Percentiles rank a stretch among this genome's conserved stretches.
Conservation (phyloP, 2,329 filamentous ascomycete genomes). For the Curvularia verruculosa region DNA sequence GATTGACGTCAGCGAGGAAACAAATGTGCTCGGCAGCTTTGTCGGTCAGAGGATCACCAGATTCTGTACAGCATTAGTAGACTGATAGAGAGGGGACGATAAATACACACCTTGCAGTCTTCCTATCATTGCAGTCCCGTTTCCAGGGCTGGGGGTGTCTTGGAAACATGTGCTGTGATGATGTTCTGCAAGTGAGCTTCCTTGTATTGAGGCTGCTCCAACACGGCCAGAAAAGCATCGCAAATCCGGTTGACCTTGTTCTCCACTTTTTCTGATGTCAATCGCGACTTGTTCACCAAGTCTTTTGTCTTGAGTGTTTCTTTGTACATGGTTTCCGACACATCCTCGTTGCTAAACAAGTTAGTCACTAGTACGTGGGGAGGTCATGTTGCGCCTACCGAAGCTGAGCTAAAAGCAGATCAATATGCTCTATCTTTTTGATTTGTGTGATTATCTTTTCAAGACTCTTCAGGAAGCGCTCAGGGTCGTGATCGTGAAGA, state of each 20-base stretch:
- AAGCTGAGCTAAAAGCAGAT: slow-evolving; percentile 87
- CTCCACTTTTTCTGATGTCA: slow-evolving; percentile 28
- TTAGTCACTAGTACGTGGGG: slow-evolving; percentile 13
- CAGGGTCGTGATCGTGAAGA: slow-evolving; percentile 87
- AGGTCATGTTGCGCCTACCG: slow-evolving; percentile 59
- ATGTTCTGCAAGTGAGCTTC: slow-evolving; percentile 81
- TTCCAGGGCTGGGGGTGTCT: slow-evolving; percentile 85
- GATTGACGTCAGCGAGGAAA: slow-evolving; percentile 93
- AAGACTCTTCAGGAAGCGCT: slow-evolving; percentile 80
- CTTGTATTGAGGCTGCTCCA: slow-evolving; percentile 61
- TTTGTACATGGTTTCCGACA: slow-evolving; percentile 90
- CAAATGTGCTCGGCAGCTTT: slow-evolving; percentile 95
- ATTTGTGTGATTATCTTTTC: slow-evolving; percentile 82
- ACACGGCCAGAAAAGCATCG: slow-evolving; percentile 75
- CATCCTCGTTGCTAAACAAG: slow-evolving; percentile 74
- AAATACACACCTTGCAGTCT: slow-evolving; percentile 61
- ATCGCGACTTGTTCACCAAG: slow-evolving; percentile 22
- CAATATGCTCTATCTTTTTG: slow-evolving; percentile 79
- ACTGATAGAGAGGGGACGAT: too few relatives aligned
- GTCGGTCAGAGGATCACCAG: slow-evolving; percentile 69
- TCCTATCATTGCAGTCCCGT: slow-evolving; percentile 82
- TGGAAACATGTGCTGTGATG: slow-evolving; percentile 94
- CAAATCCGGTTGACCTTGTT: slow-evolving; percentile 88
- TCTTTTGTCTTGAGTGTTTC: slow-evolving; percentile 69
- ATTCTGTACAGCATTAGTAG: slow-evolving; percentile 22